Percentiles rank a stretch among this genome's conserved stretches.
Evolutionary conservation across 805 yeast species (phyloP).

Genomic region (Yamadazyma phyllophila): DNA sequence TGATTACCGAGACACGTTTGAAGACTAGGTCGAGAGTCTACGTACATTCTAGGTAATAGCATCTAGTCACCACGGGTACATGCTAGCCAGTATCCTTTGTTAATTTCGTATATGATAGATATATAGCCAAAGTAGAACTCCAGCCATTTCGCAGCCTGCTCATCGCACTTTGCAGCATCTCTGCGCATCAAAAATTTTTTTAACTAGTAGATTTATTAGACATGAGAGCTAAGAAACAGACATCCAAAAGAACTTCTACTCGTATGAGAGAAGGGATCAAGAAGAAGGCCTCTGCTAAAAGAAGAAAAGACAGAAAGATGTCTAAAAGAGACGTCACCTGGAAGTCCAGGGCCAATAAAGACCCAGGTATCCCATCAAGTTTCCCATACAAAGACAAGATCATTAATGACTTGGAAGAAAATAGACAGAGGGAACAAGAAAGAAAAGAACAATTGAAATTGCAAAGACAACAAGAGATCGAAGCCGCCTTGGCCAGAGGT

Average conservation of each 20-base stretch:
- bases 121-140: no score
- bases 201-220: background rate
- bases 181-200: constrained; percentile 8
- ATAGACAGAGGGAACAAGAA: constrained; percentile 54
- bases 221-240: constrained; percentile 58
- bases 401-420: constrained; percentile 66
- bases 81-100: background rate
- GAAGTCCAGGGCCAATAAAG: constrained; percentile 81
- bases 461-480: constrained; percentile 49
- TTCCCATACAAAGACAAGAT: constrained; percentile 93
- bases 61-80: background rate
- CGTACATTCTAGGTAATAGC: no score
- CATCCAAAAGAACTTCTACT: constrained; percentile 86
- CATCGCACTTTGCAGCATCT: constrained; percentile 6
- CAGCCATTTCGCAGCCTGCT: constrained; percentile 5
- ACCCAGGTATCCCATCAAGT: constrained; percentile 91
- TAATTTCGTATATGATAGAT: background rate
- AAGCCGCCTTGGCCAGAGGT: constrained; percentile 38
- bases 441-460: constrained; percentile 49
- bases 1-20: background rate
- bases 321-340: constrained; percentile 92
- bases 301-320: constrained; percentile 75
- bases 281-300: constrained; percentile 91
- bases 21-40: background rate
- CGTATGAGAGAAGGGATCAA: constrained; percentile 95